Conservation (phyloP, 2,329 filamentous ascomycete genomes). For the Nannizzia gypsea region DNA sequence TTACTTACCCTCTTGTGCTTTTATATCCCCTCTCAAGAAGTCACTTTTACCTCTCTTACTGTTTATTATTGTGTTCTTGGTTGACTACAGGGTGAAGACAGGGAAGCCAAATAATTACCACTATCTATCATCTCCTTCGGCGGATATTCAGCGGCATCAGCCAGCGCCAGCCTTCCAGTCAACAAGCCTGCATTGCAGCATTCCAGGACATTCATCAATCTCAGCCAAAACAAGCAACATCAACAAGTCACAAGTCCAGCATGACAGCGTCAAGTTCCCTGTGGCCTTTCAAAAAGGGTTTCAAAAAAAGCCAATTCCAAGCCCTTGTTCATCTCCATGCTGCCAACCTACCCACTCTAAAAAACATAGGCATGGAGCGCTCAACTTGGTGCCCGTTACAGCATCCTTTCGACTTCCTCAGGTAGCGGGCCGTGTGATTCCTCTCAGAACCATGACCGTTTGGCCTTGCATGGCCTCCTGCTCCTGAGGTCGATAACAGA, state of each 20-base stretch:
- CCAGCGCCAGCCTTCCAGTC: too few species aligned
- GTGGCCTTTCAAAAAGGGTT: not conserved
- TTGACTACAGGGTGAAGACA: slow-evolving; percentile 6
- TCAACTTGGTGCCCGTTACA: slow-evolving; percentile 2
- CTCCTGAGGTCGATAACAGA: slow-evolving; percentile 1
- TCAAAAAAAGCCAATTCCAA: not conserved
- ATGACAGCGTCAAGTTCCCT: not conserved
- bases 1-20: not conserved
- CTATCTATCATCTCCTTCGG: too few species aligned
- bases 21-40: not conserved
- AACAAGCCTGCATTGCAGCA: too few species aligned
- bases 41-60: not conserved
- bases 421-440: not conserved
- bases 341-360: not conserved
- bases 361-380: slow-evolving; percentile 1
- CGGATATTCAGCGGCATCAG: not conserved
- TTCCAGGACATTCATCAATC: not conserved
- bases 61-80: not conserved
- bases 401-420: slow-evolving; percentile 1
- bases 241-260: not conserved
- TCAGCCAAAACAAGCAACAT: not conserved
- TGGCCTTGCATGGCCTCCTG: not conserved
- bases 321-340: slow-evolving; percentile 3
- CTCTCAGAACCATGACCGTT: not conserved
- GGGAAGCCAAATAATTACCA: not conserved